Evolutionary conservation across 495 filamentous ascomycete genomes (phyloP).

Genomic region (Ascobolus immersus): DNA sequence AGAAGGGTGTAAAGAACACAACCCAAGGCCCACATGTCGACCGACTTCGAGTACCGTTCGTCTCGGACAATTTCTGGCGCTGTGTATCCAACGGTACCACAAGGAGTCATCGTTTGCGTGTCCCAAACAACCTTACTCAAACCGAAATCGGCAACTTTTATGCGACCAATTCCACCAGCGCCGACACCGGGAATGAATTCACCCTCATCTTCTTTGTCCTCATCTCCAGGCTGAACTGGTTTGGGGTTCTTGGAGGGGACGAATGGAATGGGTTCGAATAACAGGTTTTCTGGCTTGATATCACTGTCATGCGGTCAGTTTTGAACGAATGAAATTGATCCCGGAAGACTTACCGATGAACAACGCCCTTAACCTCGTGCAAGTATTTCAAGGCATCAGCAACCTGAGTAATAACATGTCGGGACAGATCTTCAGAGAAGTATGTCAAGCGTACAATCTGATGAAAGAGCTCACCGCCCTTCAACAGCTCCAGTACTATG

Average conservation of each 20-base stretch:
- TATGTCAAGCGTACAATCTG: conserved; percentile 96
- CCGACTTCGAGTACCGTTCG: conserved; percentile 92
- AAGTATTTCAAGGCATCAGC: conserved; percentile 82
- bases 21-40: conserved; percentile 97
- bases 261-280: conserved; percentile 70
- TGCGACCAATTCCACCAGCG: conserved; percentile 73
- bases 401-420: conserved; percentile 84
- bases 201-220: conserved; percentile 92
- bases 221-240: conserved; percentile 56
- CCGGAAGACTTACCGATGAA: conserved; percentile 56
- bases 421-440: conserved; percentile 83
- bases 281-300: conserved; percentile 93
- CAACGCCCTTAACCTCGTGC: conserved; percentile 81
- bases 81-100: conserved; percentile 92
- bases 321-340: neutral
- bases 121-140: conserved; percentile 97
- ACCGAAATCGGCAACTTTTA: conserved; percentile 97
- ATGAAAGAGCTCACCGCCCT: conserved; percentile 90
- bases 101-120: conserved; percentile 95
- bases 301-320: conserved; percentile 37
- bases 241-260: conserved; percentile 57
- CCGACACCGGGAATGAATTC: conserved; percentile 69
- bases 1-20: conserved; percentile 92
- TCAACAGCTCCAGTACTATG: conserved; percentile 83
- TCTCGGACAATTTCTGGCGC: conserved; percentile 99